Evolutionary conservation across 345 rosid genomes (phyloP).

Genomic region (Hibiscus mutabilis): DNA sequence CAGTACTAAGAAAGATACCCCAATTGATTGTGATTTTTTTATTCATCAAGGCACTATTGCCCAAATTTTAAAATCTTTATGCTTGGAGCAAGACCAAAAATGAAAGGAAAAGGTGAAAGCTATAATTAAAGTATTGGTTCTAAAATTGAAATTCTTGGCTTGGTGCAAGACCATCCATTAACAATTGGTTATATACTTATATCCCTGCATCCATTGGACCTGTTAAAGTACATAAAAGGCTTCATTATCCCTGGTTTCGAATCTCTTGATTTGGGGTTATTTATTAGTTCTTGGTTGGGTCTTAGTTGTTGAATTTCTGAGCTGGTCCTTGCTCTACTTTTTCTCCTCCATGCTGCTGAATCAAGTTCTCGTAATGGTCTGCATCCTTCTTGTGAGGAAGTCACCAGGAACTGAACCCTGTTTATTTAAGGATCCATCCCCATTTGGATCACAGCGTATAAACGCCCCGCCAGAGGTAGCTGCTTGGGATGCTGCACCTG

Average conservation of each 20-base stretch:
- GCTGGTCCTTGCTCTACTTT: slow-evolving; percentile 43
- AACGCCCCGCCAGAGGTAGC: slow-evolving; percentile 42
- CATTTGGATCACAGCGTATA: slow-evolving; percentile 40
- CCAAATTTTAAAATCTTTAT: too few relatives aligned
- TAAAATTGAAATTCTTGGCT: neutral
- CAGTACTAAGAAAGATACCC: too few relatives aligned
- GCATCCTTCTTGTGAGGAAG: slow-evolving; percentile 45
- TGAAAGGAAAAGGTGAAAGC: too few relatives aligned
- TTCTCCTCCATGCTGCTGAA: slow-evolving; percentile 96
- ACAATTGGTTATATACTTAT: too few relatives aligned
- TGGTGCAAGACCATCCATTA: slow-evolving; percentile 31
- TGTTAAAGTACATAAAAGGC: slow-evolving; percentile 92
- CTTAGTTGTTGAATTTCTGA: slow-evolving; percentile 34
- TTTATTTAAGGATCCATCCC: slow-evolving; percentile 16
- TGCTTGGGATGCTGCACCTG: too few relatives aligned
- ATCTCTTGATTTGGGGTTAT: slow-evolving; percentile 49
- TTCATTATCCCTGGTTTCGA: slow-evolving; percentile 68
- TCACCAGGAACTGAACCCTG: slow-evolving; percentile 27
- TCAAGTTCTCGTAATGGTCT: slow-evolving; percentile 82
- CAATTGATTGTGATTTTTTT: too few relatives aligned
- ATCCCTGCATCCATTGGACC: slow-evolving; percentile 69
- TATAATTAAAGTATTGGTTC: too few relatives aligned
- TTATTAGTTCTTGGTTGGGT: slow-evolving; percentile 45
- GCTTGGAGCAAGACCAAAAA: too few relatives aligned
- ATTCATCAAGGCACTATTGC: too few relatives aligned